These are phyloP conservation scores for Hyparrhenia diplandra DNA, from an alignment of 176 grass and related monocot species.

Conservation along the genomic window DNA sequence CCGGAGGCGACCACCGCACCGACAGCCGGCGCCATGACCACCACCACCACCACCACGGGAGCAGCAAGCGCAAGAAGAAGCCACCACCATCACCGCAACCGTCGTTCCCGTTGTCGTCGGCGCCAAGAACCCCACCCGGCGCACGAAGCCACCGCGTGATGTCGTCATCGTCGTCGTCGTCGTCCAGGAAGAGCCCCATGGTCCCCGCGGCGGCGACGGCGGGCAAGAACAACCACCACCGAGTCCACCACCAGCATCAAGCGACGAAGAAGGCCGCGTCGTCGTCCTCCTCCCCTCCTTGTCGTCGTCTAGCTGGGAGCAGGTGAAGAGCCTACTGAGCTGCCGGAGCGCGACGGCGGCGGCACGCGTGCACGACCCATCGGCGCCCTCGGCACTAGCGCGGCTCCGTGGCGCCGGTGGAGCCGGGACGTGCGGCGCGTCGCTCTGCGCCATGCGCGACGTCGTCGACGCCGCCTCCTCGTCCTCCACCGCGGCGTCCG, in stretches of 20 bases:
- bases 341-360: slow-evolving; percentile 55
- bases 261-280: not conserved
- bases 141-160: not conserved
- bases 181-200: slow-evolving; percentile 27
- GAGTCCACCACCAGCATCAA: not conserved
- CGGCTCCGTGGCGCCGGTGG: slow-evolving; percentile 18
- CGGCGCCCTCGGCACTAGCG: slow-evolving; percentile 22
- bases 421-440: slow-evolving; percentile 24
- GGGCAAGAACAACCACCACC: not conserved
- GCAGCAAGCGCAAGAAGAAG: slow-evolving; percentile 62
- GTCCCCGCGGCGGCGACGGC: not conserved
- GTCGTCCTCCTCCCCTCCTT: not conserved
- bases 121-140: slow-evolving; percentile 4
- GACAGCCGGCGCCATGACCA: slow-evolving; percentile 24
- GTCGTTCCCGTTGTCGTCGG: not conserved
- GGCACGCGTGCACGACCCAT: slow-evolving; percentile 61
- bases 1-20: slow-evolving; percentile 4
- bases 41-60: slow-evolving; percentile 12
- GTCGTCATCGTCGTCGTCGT: not conserved
- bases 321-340: slow-evolving; percentile 79
- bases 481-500: slow-evolving; percentile 43
- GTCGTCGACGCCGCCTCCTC: slow-evolving; percentile 51
- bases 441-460: slow-evolving; percentile 71
- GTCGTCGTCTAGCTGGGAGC: slow-evolving; percentile 74
- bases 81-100: slow-evolving; percentile 14